Evolutionary conservation across 106 monocot genomes (phyloP), one percentile per base, ranked within the genome.

Genomic region (Dendrobium officinale): DNA sequence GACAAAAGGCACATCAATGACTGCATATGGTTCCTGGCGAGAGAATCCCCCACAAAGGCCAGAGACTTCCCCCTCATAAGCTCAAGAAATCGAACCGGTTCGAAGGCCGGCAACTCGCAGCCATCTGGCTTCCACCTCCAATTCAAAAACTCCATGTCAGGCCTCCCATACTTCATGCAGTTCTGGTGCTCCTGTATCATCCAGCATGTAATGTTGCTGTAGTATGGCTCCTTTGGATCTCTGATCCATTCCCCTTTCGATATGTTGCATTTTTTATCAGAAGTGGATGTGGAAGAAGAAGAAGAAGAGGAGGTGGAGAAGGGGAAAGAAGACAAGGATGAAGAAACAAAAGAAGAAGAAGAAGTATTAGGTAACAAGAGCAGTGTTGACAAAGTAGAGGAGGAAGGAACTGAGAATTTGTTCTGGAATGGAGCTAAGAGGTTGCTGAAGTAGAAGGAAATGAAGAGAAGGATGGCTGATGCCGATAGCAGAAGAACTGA

Each of bases 21-120:
- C 77, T 91, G 85, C 88, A 89, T 89, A 20, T 91, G 88, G 85
- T 91, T 91, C 55, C 86, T 83, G 5, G 82, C 91, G 17, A 91
- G 41, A 17, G 91, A 91, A 44, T 91, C 88, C 19, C 91, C 91
- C 3, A 91, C 80, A 77, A 91, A 91, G 0, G 88, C 91, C 20
- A 91, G 6, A 9, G 86, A 81, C 75, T 85, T 91, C 64, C 84
- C 87, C 58, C 73, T 61, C 54, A 85, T 67, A 6, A 77, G 31
- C 45, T 78, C 74, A 18, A 91, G 82, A 80, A 91, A 91, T 70
- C 24, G 67, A 7, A 16, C 68, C 0, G 88, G 82, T 44, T 91
- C 79, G 75, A 91, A 85, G 13, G 64, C 79, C 0, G 82, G 78
- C 22, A 91, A 68, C 42, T 91, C 84, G 72, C 91, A 91, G 16